These are phyloP conservation scores for Ascoidea asiatica DNA, from an alignment of 805 yeast genomes.

Conservation along the genomic window DNA sequence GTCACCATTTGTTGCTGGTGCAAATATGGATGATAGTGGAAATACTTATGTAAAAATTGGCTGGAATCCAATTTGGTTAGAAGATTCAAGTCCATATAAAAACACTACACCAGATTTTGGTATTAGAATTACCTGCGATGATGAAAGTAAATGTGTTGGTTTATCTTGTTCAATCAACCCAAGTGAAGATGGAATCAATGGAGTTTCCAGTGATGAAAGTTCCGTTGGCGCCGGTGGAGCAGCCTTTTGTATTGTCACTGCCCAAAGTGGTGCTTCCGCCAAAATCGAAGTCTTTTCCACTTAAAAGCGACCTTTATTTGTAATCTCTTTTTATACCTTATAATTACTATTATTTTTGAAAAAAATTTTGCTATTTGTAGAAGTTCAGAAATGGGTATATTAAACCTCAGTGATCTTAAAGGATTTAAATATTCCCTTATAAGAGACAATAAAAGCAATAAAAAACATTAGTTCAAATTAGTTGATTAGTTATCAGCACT, in stretches of 20 bases:
- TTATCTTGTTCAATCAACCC: constrained; percentile 77
- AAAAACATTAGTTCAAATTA: no score
- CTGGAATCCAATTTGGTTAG: constrained; percentile 81
- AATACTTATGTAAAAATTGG: constrained; percentile 76
- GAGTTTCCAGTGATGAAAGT: constrained; percentile 27
- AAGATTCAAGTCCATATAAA: constrained; percentile 38
- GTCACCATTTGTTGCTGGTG: constrained; percentile 91
- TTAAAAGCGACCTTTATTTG: no score
- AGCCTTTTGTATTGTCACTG: constrained; percentile 77
- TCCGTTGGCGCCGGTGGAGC: constrained; percentile 51
- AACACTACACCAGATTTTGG: constrained; percentile 53
- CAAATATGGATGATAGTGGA: constrained; percentile 58
- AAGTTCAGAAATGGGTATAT: no score
- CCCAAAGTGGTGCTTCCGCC: constrained; percentile 46
- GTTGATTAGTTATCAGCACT: no score
- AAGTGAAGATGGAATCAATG: constrained; percentile 41
- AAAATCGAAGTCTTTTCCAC: constrained; percentile 54
- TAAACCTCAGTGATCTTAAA: no score
- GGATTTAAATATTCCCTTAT: no score
- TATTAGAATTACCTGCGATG: constrained; percentile 59
- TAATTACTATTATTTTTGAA: no score
- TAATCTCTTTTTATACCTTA: no score
- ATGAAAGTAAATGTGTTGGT: constrained; percentile 58
- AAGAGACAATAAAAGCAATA: no score
- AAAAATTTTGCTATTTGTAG: no score